A percentile compares a stretch with the other conserved stretches of the same genome.
Conservation (phyloP, 768 basidiomycete species). For the Termitomyces sp. region DNA sequence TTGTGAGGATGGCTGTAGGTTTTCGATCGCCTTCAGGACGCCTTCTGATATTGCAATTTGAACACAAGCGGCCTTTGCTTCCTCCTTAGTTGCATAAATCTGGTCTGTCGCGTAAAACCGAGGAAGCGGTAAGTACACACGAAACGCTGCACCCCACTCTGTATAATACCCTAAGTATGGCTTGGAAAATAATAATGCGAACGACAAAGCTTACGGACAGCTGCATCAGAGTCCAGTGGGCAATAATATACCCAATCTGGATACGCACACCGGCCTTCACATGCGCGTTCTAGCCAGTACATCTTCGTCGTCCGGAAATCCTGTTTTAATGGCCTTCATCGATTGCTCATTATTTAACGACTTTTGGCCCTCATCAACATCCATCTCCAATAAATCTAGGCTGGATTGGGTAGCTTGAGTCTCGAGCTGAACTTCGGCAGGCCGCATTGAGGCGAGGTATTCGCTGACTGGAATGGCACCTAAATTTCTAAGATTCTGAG, state of each 20-base stretch:
- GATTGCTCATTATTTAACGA: not conserved
- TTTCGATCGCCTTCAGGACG: not conserved
- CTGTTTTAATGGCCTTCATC: not conserved
- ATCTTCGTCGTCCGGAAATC: not conserved
- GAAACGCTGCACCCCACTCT: slow-evolving; percentile 1
- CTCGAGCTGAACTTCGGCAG: not conserved
- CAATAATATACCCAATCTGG: not conserved
- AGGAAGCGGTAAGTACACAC: not conserved
- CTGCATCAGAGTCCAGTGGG: not conserved
- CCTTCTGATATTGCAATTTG: not conserved
- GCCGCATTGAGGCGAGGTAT: not conserved
- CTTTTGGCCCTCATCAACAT: not conserved
- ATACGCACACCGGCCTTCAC: not conserved
- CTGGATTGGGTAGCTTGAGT: not conserved
- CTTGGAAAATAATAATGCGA: not conserved
- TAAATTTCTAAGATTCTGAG: not conserved
- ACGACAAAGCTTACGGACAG: not conserved
- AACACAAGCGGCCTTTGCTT: slow-evolving; percentile 1
- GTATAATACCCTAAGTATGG: not conserved
- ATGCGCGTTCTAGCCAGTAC: not conserved
- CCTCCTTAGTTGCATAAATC: not conserved
- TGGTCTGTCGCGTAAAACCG: not conserved
- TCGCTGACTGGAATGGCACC: not conserved
- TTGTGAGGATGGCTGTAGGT: not conserved
- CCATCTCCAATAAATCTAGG: not conserved